Base-by-base conservation (phyloP, 1,139 yeast species). In the Candida sp. region DNA sequence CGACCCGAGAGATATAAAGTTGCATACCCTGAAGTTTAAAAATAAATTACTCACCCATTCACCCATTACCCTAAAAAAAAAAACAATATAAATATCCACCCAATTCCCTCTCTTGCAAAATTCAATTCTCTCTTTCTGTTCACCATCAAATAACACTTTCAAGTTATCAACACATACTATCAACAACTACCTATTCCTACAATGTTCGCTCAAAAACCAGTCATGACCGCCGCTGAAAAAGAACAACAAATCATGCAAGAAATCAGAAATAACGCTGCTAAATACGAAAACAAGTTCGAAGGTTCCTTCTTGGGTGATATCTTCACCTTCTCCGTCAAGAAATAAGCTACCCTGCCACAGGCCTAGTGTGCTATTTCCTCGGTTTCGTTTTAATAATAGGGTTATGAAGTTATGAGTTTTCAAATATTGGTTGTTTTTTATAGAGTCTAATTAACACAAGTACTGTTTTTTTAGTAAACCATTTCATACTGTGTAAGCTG, bases 191-290 rank as follows among this genome's bases (percentile, higher is more conserved):
- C 1, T 8, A 22, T 23, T 23, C 11, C 5, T 27, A 54, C 54
- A 50, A 59, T 60, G 62, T 50, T 52, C 42, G 39, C 61, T 39
- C 59, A 61, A 53, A 48, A 51, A 48, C 48, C 57, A 48, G 66
- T 62, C 59, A 55, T 68, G 59, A 66, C 72, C 58, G 78, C 78
- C 50, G 69, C 65, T 58, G 80, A 77, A 64, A 77, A 77, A 67
- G 82, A 77, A 68, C 81, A 80, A 56, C 69, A 67, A 61, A 77
- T 77, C 58, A 77, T 77, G 81, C 70, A 69, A 52, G 81, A 77
- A 58, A 77, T 77, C 58, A 74, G 78, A 70, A 66, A 73, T 37
- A 61, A 60, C 51, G 50, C 60, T 48, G 66, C 62, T 47, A 72
- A 68, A 60, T 76, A 59, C 63, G 80, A 75, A 58, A 65, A 77